Conservation (phyloP, 495 filamentous ascomycete genomes). For the Amniculicola lignicola region DNA sequence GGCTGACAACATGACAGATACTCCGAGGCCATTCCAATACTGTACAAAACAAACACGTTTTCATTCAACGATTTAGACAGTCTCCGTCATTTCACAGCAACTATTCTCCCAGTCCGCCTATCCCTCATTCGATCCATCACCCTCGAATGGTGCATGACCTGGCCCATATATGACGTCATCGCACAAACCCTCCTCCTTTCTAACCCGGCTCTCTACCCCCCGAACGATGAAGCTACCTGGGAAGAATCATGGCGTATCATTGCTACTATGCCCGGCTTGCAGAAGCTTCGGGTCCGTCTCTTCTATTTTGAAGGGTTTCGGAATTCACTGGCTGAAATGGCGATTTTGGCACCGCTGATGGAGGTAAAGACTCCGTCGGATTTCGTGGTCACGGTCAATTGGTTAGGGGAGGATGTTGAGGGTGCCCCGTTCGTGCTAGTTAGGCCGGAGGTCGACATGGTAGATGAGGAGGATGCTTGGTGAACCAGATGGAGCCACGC, state of each 20-base stretch:
- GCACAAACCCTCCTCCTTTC: conserved; percentile 14
- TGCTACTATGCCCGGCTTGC: conserved; percentile 10
- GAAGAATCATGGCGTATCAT: conserved; percentile 32
- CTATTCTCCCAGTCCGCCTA: conserved; percentile 26
- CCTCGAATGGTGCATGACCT: conserved; percentile 21
- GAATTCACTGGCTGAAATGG: conserved; percentile 11
- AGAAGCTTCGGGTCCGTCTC: conserved; percentile 9
- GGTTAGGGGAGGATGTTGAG: conserved; percentile 11
- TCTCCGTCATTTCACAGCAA: conserved; percentile 28
- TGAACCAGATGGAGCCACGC: no score
- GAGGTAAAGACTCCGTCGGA: background rate
- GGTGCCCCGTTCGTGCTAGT: conserved; percentile 26
- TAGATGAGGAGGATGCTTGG: conserved; percentile 10
- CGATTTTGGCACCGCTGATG: conserved; percentile 19
- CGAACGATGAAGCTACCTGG: conserved; percentile 29
- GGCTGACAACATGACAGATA: conserved; percentile 5
- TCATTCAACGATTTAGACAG: conserved; percentile 31
- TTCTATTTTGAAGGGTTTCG: conserved; percentile 24
- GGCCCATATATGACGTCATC: conserved; percentile 24
- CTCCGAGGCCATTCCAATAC: conserved; percentile 20
- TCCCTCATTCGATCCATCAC: conserved; percentile 8
- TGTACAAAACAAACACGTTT: conserved; percentile 30
- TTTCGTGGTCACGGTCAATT: conserved; percentile 25
- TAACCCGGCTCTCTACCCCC: conserved; percentile 23
- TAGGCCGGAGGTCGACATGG: conserved; percentile 6